These are phyloP conservation scores for Neurospora tetrasperma DNA, from an alignment of 495 filamentous ascomycete species.

Conservation along the genomic window DNA sequence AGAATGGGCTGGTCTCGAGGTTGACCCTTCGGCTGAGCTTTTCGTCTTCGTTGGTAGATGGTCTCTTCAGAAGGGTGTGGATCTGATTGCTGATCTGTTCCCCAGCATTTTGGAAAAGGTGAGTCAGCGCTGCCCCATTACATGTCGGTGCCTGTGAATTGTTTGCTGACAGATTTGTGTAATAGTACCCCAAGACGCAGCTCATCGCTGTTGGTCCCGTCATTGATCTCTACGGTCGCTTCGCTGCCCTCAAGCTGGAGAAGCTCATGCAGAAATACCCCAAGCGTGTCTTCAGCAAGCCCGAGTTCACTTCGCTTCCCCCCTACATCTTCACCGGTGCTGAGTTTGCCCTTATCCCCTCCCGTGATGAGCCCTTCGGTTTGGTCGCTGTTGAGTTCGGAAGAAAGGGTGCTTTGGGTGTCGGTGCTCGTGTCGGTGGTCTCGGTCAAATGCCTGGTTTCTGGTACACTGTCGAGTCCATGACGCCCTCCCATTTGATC, in stretches of 20 bases:
- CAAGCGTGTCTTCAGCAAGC: conserved; percentile 66
- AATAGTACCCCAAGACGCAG: conserved; percentile 48
- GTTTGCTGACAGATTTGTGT: background rate
- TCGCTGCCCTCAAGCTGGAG: conserved; percentile 63
- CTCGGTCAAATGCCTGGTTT: conserved; percentile 75
- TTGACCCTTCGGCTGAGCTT: conserved; percentile 57
- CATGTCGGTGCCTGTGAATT: background rate
- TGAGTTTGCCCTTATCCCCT: conserved; percentile 71
- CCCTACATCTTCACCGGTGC: conserved; percentile 70
- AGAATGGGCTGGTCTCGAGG: conserved; percentile 63
- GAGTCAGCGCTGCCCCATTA: background rate
- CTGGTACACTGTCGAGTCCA: conserved; percentile 63
- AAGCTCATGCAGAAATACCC: conserved; percentile 66
- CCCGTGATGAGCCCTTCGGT: conserved; percentile 71
- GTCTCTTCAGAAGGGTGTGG: conserved; percentile 71
- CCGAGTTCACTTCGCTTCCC: conserved; percentile 65
- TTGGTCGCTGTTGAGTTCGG: conserved; percentile 77
- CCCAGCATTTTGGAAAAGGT: conserved; percentile 55
- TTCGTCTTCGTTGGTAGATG: conserved; percentile 73
- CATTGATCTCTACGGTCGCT: conserved; percentile 71
- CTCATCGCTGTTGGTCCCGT: conserved; percentile 63
- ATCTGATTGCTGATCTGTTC: conserved; percentile 69
- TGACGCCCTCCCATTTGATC: conserved; percentile 56
- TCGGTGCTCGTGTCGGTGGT: conserved; percentile 57
- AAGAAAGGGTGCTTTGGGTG: conserved; percentile 64